These are phyloP conservation scores for Candida tetrigidarum DNA, from an alignment of 1,139 yeast genomes.

Conservation along the genomic window DNA sequence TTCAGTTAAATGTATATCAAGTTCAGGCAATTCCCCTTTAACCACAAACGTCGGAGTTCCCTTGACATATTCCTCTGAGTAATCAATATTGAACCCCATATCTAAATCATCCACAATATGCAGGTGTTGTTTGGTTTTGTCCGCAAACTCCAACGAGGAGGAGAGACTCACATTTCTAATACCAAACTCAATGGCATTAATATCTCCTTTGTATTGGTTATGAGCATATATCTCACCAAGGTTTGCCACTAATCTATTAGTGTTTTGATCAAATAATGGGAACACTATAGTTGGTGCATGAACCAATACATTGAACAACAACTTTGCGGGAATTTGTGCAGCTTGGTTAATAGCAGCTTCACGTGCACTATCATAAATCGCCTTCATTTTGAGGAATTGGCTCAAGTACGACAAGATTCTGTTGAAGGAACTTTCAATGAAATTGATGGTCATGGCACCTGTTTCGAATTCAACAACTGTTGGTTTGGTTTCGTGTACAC, in stretches of 20 bases:
- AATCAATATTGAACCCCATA: constrained; percentile 62
- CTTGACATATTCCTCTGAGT: constrained; percentile 43
- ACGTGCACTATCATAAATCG: constrained; percentile 83
- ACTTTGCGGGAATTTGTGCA: constrained; percentile 61
- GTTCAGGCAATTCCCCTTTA: constrained; percentile 66
- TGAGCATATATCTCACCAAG: constrained; percentile 83
- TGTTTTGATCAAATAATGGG: constrained; percentile 60
- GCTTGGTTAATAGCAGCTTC: constrained; percentile 79
- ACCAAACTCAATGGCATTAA: constrained; percentile 53
- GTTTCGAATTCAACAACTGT: constrained; percentile 69
- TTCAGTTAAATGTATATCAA: constrained; percentile 75
- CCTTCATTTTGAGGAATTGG: constrained; percentile 85
- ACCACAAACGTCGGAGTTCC: constrained; percentile 57
- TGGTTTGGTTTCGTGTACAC: constrained; percentile 47
- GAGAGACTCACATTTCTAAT: constrained; percentile 69
- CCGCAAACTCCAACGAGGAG: constrained; percentile 46
- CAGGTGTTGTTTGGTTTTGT: constrained; percentile 51
- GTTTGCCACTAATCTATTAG: constrained; percentile 69
- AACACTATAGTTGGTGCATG: constrained; percentile 84
- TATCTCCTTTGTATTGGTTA: constrained; percentile 52
- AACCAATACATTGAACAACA: constrained; percentile 72
- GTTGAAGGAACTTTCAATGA: constrained; percentile 80
- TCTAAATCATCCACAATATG: constrained; percentile 76
- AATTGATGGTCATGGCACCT: constrained; percentile 75
- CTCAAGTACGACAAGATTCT: constrained; percentile 68